These are phyloP conservation scores for Aspergillus neotritici DNA, from an alignment of 2,329 filamentous ascomycete genomes.

Conservation along the genomic window DNA sequence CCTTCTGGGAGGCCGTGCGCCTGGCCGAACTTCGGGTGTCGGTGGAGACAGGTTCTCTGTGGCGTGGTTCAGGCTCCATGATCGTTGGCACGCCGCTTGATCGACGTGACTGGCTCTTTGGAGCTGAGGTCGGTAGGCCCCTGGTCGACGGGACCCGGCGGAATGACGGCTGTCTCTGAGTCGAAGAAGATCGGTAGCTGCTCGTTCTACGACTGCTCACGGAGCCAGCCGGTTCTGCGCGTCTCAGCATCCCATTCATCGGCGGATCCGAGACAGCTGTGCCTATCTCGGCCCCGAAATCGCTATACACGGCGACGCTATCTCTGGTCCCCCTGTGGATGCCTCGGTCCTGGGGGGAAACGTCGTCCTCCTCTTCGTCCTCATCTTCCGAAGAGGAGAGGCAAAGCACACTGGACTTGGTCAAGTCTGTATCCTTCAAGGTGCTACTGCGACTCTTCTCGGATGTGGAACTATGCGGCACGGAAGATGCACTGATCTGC, in stretches of 20 bases:
- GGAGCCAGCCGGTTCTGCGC: constrained; percentile 23
- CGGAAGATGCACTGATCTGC: not conserved
- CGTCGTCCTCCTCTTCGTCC: constrained; percentile 30
- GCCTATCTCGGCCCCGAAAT: constrained; percentile 40
- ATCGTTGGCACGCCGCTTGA: constrained; percentile 31
- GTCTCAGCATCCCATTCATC: constrained; percentile 24
- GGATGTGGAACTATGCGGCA: constrained; percentile 20
- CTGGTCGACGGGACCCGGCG: constrained; percentile 20
- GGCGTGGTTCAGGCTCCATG: constrained; percentile 28
- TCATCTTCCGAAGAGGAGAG: constrained; percentile 48
- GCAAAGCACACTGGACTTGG: constrained; percentile 42
- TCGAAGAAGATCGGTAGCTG: constrained; percentile 21
- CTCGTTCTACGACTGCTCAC: constrained; percentile 22
- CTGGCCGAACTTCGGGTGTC: constrained; percentile 13
- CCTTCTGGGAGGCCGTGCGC: constrained; percentile 18
- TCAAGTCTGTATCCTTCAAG: constrained; percentile 37
- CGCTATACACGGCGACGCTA: constrained; percentile 36
- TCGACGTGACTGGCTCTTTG: constrained; percentile 23
- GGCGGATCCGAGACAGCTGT: constrained; percentile 37
- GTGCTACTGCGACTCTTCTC: constrained; percentile 37
- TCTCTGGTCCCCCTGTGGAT: constrained; percentile 25
- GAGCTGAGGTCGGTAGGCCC: constrained; percentile 21
- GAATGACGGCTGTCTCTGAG: constrained; percentile 13
- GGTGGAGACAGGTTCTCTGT: constrained; percentile 19
- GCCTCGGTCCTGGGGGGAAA: constrained; percentile 10